A percentile compares a stretch with the other conserved stretches of the same genome.
phyloP scores from a whole-genome alignment of 441 rosid genomes.

The Biscutella laevigata region DNA sequence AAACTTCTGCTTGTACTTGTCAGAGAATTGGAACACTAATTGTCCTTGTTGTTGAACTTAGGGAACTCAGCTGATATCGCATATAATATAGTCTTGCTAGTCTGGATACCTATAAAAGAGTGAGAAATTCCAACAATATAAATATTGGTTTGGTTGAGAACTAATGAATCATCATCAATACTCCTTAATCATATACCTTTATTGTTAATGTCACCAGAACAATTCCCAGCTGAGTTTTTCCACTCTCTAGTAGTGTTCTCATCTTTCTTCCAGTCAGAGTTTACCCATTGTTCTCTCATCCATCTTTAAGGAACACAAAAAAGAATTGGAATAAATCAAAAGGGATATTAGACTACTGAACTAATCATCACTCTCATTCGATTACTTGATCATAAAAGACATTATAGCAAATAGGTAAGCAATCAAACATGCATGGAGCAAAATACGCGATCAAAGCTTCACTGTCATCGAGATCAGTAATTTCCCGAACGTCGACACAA shows the following conservation, averaged over 20 bases:
- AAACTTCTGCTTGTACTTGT: constrained; percentile 93
- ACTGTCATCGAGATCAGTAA: no score
- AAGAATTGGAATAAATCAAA: no score
- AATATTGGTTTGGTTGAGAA: not conserved
- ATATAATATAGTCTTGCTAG: constrained; percentile 80
- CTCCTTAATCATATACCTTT: constrained; percentile 46
- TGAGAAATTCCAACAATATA: not conserved
- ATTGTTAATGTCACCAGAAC: constrained; percentile 75
- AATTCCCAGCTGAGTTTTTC: constrained; percentile 82
- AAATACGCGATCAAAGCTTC: no score
- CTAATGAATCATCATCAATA: not conserved
- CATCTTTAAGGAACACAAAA: no score
- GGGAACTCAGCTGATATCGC: constrained; percentile 93
- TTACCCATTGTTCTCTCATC: constrained; percentile 84
- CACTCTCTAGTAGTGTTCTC: constrained; percentile 72
- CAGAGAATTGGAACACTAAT: constrained; percentile 81
- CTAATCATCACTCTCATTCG: no score
- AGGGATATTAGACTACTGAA: no score
- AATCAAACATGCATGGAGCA: no score
- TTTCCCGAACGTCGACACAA: no score
- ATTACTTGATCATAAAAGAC: no score
- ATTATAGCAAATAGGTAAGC: no score
- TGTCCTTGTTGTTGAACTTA: constrained; percentile 79
- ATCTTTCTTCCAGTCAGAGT: constrained; percentile 87
- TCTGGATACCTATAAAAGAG: constrained; percentile 62